Percentiles rank a stretch among this genome's conserved stretches.
phyloP scores from a whole-genome alignment of 1,284 basidiomycete species.

The Cutaneotrichosporon sp. region DNA sequence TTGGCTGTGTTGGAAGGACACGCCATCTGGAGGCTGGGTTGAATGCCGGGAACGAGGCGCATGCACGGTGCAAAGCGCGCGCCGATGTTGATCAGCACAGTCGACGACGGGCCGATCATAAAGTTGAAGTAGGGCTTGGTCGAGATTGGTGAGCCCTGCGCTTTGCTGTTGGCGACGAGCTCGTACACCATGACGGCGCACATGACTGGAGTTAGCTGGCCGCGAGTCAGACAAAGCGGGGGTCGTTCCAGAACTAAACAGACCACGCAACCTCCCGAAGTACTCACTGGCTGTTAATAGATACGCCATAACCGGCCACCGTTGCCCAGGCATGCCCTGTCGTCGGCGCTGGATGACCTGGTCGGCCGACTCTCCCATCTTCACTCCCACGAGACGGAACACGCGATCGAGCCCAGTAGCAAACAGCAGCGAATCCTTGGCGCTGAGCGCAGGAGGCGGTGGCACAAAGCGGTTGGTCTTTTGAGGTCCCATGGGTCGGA shows the following conservation, averaged over 20 bases:
- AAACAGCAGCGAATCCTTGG: slow-evolving; percentile 17
- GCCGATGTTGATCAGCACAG: slow-evolving; percentile 78
- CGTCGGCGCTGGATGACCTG: background rate
- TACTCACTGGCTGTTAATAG: slow-evolving; percentile 1
- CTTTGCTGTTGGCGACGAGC: slow-evolving; percentile 67
- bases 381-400: slow-evolving; percentile 1
- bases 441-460: background rate
- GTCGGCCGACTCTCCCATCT: background rate
- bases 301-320: slow-evolving; percentile 5
- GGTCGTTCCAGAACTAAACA: background rate
- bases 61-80: slow-evolving; percentile 76
- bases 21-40: slow-evolving; percentile 62
- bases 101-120: slow-evolving; percentile 84
- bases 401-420: slow-evolving; percentile 25
- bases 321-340: background rate
- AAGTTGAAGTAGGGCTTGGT: slow-evolving; percentile 79
- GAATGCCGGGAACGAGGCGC: slow-evolving; percentile 59
- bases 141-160: slow-evolving; percentile 75
- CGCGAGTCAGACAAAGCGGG: background rate
- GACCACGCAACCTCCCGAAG: background rate
- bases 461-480: background rate
- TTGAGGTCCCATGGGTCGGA: background rate
- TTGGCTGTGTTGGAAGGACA: slow-evolving; percentile 59
- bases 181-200: slow-evolving; percentile 66
- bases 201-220: slow-evolving; percentile 1